Evolutionary conservation across 768 basidiomycete genomes (phyloP).

Genomic region (Mycena latifolia): DNA sequence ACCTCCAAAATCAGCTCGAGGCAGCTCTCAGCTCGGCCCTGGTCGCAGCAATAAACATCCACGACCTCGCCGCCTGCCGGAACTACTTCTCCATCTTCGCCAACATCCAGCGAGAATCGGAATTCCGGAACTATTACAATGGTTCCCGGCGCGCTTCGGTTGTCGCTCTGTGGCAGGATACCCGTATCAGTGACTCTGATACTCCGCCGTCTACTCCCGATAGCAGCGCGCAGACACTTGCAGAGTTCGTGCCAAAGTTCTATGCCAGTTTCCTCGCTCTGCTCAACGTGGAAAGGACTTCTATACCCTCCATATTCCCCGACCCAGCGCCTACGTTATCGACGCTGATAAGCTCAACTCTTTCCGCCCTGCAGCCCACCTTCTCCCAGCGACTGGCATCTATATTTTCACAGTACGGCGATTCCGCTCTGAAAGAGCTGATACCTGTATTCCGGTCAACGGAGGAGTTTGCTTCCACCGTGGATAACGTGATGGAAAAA

Average conservation of each 20-base stretch:
- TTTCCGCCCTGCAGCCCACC: slow-evolving; percentile 85
- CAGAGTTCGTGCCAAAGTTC: slow-evolving; percentile 80
- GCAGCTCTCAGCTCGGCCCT: slow-evolving; percentile 92
- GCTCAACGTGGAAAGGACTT: slow-evolving; percentile 76
- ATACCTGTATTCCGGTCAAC: slow-evolving; percentile 80
- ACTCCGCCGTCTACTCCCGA: slow-evolving; percentile 40
- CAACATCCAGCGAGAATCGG: slow-evolving; percentile 91
- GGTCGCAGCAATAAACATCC: slow-evolving; percentile 85
- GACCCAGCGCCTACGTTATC: slow-evolving; percentile 84
- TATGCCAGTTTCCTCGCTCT: slow-evolving; percentile 75
- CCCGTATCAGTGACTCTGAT: slow-evolving; percentile 66
- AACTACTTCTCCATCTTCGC: slow-evolving; percentile 89
- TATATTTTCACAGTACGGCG: slow-evolving; percentile 73
- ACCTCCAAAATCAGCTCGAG: slow-evolving; percentile 96
- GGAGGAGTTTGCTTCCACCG: slow-evolving; percentile 83
- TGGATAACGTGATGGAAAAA: slow-evolving; percentile 85
- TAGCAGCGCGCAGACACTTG: slow-evolving; percentile 56
- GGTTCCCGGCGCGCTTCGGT: slow-evolving; percentile 79
- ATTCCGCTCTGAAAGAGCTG: slow-evolving; percentile 74
- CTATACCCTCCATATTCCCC: slow-evolving; percentile 89
- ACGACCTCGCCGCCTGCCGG: slow-evolving; percentile 81
- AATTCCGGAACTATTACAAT: slow-evolving; percentile 96
- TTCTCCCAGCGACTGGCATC: slow-evolving; percentile 83
- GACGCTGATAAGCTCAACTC: slow-evolving; percentile 83
- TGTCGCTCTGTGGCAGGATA: slow-evolving; percentile 77